Conservation (phyloP, 257 asterid species). For the Gentiana straminea region DNA sequence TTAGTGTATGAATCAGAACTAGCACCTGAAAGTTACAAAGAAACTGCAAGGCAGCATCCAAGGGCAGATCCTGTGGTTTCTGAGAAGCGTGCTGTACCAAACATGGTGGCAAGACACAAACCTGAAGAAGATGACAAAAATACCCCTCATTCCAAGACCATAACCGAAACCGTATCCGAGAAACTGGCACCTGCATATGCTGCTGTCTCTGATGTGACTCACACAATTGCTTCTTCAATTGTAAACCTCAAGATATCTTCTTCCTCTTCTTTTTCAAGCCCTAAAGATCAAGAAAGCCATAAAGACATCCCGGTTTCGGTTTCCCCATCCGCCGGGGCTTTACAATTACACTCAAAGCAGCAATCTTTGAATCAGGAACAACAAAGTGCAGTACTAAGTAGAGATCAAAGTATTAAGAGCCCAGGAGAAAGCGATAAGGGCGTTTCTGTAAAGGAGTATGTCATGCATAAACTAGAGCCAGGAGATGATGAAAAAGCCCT, state of each 20-base stretch:
- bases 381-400: conserved; percentile 8
- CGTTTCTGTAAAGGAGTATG: conserved; percentile 73
- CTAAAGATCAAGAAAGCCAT: conserved; percentile 11
- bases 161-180: conserved; percentile 29
- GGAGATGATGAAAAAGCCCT: conserved; percentile 87
- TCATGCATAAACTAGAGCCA: conserved; percentile 75
- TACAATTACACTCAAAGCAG: not conserved
- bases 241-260: conserved; percentile 27
- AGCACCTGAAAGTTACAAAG: conserved; percentile 60
- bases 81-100: conserved; percentile 36
- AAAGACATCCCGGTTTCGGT: not conserved
- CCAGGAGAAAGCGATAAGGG: conserved; percentile 71
- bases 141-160: conserved; percentile 19
- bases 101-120: conserved; percentile 7
- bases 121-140: conserved; percentile 10
- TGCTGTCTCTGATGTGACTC: conserved; percentile 50
- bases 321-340: conserved; percentile 2
- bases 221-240: conserved; percentile 38
- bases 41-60: conserved; percentile 79
- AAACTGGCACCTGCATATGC: conserved; percentile 51
- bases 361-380: conserved; percentile 10
- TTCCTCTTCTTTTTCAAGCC: not conserved
- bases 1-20: conserved; percentile 90
- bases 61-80: conserved; percentile 69
- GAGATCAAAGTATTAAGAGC: conserved; percentile 12